These are phyloP conservation scores for Lepraria neglecta DNA, from an alignment of 495 filamentous ascomycete species.

Conservation along the genomic window DNA sequence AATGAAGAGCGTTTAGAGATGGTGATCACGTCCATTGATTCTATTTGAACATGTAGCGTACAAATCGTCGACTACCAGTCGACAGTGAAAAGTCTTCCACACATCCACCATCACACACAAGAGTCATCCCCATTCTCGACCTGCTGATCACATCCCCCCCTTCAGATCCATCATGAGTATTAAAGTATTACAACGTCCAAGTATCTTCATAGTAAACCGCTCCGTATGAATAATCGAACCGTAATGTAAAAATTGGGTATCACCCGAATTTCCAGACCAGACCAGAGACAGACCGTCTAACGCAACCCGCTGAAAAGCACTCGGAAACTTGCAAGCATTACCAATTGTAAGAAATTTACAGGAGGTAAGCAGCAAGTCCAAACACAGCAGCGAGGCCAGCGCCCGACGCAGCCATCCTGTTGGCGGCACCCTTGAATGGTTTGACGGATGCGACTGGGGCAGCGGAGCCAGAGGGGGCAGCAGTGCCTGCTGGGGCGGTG, in stretches of 20 bases:
- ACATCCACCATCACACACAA: background rate
- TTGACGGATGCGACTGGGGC: slow-evolving; percentile 12
- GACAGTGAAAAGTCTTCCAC: background rate
- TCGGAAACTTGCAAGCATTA: background rate
- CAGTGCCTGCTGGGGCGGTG: slow-evolving; percentile 16
- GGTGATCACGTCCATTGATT: slow-evolving; percentile 6
- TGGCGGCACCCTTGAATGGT: slow-evolving; percentile 30
- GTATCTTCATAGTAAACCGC: background rate
- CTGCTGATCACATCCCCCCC: background rate
- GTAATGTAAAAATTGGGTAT: background rate
- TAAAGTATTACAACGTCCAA: slow-evolving; percentile 9
- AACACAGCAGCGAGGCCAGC: slow-evolving; percentile 33
- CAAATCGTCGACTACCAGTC: background rate
- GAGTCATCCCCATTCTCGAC: background rate
- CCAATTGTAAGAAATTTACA: slow-evolving; percentile 28
- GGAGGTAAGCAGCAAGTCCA: slow-evolving; percentile 38
- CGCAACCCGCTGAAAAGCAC: background rate
- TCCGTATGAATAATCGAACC: background rate
- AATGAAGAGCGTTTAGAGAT: background rate
- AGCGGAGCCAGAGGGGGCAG: slow-evolving; percentile 7
- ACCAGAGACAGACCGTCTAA: background rate
- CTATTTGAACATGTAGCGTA: background rate
- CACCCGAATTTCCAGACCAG: background rate
- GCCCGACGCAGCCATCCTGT: slow-evolving; percentile 34
- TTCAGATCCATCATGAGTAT: slow-evolving; percentile 5